Evolutionary conservation across 805 yeast genomes (phyloP).

Genomic region (Hanseniaspora taiwanica): DNA sequence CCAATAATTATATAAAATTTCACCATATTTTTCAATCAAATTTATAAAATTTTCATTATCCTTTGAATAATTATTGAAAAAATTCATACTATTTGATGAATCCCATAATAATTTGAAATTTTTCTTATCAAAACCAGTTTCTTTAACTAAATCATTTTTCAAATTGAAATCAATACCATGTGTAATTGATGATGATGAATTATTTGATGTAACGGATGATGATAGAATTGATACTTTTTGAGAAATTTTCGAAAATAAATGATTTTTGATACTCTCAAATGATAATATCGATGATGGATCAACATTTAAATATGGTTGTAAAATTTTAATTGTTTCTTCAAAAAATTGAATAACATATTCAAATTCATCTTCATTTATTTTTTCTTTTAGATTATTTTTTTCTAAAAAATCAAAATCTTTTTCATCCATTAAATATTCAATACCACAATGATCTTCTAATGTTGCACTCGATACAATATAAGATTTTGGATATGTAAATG

Average conservation of each 20-base stretch:
- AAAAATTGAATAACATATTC: conserved; percentile 63
- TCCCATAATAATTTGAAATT: conserved; percentile 43
- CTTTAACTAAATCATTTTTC: conserved; percentile 42
- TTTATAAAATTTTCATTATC: neutral
- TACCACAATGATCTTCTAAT: conserved; percentile 87
- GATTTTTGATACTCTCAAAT: conserved; percentile 51
- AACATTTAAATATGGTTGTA: conserved; percentile 79
- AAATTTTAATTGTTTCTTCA: conserved; percentile 61
- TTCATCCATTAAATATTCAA: conserved; percentile 83
- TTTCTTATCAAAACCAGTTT: conserved; percentile 35
- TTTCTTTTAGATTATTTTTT: conserved; percentile 23
- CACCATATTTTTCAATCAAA: conserved; percentile 42
- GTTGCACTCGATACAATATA: conserved; percentile 87
- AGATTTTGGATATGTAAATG: conserved; percentile 57
- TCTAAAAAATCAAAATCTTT: conserved; percentile 58
- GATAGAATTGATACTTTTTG: neutral
- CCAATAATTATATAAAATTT: conserved; percentile 69
- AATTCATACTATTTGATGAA: neutral
- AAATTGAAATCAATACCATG: conserved; percentile 33
- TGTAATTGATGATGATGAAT: conserved; percentile 3
- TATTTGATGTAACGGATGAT: no score
- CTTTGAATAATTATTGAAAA: conserved; percentile 19
- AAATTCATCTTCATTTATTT: conserved; percentile 71
- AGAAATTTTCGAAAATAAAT: conserved; percentile 29
- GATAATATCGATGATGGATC: conserved; percentile 69